Evolutionary conservation across 768 basidiomycete genomes (phyloP), one percentile per base, ranked within the genome.

Genomic region (Podaxis sp.): DNA sequence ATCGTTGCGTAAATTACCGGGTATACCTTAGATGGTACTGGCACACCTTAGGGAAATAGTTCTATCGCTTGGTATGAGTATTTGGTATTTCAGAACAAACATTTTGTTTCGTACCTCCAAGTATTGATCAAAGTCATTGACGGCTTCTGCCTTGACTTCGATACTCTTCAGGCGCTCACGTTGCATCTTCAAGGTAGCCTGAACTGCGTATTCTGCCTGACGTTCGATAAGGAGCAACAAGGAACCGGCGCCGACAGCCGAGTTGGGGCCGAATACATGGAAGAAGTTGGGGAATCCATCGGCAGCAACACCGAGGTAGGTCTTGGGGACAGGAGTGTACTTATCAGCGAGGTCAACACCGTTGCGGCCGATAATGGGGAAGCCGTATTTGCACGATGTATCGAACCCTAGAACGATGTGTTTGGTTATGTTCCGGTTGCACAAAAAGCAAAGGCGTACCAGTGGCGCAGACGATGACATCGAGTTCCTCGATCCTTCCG

Each of bases 231-330:
- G 42, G 22, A 84, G 70, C 2, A 87, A 68, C n/a, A 89, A 70
- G 15, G 83, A 83, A 0, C 87, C 85, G 0, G 82, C 76, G 2
- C 84, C 85, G 15, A 87, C 79, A 7, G 67, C 78, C 0, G 84
- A 76, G 68, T 87, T 87, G 2, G 88, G 87, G 0, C 87, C 87
- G 9, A 83, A 67, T 19, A 75, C 68, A 59, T 80, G 76, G 76
- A 88, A 88, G 80, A 81, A 84, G 72, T 88, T 89, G n/a, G 89
- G 88, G 72, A 89, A 88, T 7, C 83, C 85, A 52, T 87, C 83
- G 19, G 84, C 79, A 22, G 82, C 80, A 36, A 88, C 69, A 6
- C 83, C 77, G 5, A 90, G 77, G 70, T 90, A 90, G 3, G 84
- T 81, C 11, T 72, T 71, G 2, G 87, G 85, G 66, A 84, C 77